Evolutionary conservation across 1,284 basidiomycete species (phyloP), one percentile per base, ranked within the genome.

Genomic region (Amylostereum areolatum): DNA sequence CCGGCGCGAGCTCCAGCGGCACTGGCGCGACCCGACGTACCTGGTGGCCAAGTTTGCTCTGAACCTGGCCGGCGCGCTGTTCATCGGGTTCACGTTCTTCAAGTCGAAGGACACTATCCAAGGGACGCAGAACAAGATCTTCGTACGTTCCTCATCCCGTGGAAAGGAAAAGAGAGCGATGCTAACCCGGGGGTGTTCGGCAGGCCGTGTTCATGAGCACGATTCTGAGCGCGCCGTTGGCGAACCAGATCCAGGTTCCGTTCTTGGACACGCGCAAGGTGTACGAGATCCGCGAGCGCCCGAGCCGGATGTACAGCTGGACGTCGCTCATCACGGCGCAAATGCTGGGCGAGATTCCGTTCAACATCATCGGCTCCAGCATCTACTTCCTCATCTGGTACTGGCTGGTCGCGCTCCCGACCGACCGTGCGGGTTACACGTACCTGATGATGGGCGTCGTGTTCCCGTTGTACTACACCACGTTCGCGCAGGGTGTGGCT

Each of bases 241-340:
- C 71, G 27, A 74, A 75, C 41, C 79, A 81, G 61, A 63, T 83
- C 0, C 79, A 81, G 53, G 72, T 75, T 7, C 71, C 74, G 3
- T 81, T 75, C 65, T 70, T 82, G 49, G 62, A 67, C 45, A 73
- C 55, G 2, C 72, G 81, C 34, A 66, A 73, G 45, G 71, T 86
- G 34, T 88, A 80, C 67, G 81, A 85, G 57, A 71, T 78, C 35
- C 75, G 84, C 45, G 83, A 86, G 63, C 72, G 78, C 1, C 80
- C 81, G 4, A 86, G 84, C 55, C 78, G 85, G 60, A 89, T 89
- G 61, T 95, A 93, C 70, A 81, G 80, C 45, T 95, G 92, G 92
- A 73, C 81, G 5, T 81, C 87, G 1, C 77, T 93, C 42, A 62
- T 83, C 43, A 73, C 80, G 0, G 71, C 81, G 0, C 83, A 85